A percentile compares a stretch with the other conserved stretches of the same genome.
Conservation (phyloP, 768 basidiomycete genomes). For the Amanita jacksonii region DNA sequence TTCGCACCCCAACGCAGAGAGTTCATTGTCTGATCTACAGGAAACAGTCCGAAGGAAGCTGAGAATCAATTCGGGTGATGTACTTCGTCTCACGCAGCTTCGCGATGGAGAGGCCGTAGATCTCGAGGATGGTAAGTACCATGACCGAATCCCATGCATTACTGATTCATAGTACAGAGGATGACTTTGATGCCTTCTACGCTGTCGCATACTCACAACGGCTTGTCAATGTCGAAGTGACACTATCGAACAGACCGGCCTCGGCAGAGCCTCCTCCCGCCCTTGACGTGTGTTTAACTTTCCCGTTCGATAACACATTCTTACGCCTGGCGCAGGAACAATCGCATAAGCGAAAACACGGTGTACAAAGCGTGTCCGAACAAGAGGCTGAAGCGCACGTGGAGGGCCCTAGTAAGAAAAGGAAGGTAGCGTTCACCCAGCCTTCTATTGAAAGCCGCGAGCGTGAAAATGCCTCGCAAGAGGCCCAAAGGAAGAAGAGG, state of each 20-base stretch:
- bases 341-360: background rate
- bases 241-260: slow-evolving; percentile 17
- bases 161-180: slow-evolving; percentile 35
- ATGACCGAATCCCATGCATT: slow-evolving; percentile 5
- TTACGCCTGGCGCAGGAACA: too few species aligned
- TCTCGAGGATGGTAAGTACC: slow-evolving; percentile 62
- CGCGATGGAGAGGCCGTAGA: slow-evolving; percentile 46
- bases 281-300: background rate
- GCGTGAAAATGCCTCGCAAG: slow-evolving; percentile 6
- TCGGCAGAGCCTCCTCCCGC: background rate
- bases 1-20: slow-evolving; percentile 42
- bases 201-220: slow-evolving; percentile 29
- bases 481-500: slow-evolving; percentile 13
- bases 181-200: slow-evolving; percentile 70
- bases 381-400: background rate
- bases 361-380: background rate
- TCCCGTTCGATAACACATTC: too few species aligned
- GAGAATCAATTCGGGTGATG: slow-evolving; percentile 28
- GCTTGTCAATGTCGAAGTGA: slow-evolving; percentile 29
- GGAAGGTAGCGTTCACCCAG: slow-evolving; percentile 4
- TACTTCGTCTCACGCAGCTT: slow-evolving; percentile 38
- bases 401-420: background rate
- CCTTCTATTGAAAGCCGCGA: background rate
- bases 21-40: slow-evolving; percentile 49
- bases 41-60: slow-evolving; percentile 55